phyloP scores from a whole-genome alignment of 2,329 filamentous ascomycete genomes.

The Blastomyces percursus region DNA sequence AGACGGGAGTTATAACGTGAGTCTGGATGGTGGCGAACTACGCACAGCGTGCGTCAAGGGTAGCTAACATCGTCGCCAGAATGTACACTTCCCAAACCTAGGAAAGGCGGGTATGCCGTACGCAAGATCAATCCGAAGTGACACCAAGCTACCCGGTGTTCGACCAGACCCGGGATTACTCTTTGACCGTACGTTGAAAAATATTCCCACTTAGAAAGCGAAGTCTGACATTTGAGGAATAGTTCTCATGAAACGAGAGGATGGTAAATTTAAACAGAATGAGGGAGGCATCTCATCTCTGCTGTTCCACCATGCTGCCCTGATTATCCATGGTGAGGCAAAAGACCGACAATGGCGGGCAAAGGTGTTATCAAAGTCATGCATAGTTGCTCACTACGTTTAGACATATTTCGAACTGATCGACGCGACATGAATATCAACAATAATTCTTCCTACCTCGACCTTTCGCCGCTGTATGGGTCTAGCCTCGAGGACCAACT shows the following conservation, averaged over 20 bases:
- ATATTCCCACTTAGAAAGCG: not conserved
- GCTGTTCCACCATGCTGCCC: conserved; percentile 40
- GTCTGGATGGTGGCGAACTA: not conserved
- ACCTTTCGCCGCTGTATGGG: conserved; percentile 37
- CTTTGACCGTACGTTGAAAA: conserved; percentile 15
- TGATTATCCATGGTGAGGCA: conserved; percentile 38
- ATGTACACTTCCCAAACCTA: conserved; percentile 14
- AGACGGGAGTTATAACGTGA: conserved; percentile 17
- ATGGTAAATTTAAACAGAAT: conserved; percentile 23
- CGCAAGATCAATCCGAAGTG: conserved; percentile 15
- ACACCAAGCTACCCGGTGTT: conserved; percentile 10
- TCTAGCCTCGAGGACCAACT: conserved; percentile 23
- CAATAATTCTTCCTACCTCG: conserved; percentile 37
- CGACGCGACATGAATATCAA: conserved; percentile 22
- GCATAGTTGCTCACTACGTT: not conserved
- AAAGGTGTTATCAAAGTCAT: not conserved
- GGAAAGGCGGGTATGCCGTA: conserved; percentile 18
- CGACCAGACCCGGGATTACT: conserved; percentile 16
- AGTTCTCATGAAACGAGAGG: conserved; percentile 13
- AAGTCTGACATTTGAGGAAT: not conserved
- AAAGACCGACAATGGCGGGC: not conserved
- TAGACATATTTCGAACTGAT: conserved; percentile 34
- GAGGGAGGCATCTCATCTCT: conserved; percentile 36
- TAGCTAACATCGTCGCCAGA: conserved; percentile 7
- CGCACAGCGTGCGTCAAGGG: not conserved